Evolutionary conservation across 805 yeast genomes (phyloP), one percentile per base, ranked within the genome.

Genomic region (Nakazawaea holstii): DNA sequence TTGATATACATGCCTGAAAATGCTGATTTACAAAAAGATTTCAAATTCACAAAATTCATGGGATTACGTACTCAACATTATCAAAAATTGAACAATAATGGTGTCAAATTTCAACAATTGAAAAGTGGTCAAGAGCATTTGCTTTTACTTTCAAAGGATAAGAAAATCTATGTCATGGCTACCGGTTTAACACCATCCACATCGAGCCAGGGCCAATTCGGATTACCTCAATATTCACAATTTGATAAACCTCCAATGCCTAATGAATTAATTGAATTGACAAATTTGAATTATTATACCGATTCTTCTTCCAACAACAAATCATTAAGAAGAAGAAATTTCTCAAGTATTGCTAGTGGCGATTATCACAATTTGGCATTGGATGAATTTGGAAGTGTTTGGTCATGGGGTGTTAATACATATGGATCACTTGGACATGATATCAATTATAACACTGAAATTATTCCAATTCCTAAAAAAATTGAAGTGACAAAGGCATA

Each of bases 391-490:
- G 94, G 92, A 8, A 70, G 72, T 45, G 67, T 89, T n/a, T 86
- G 84, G 79, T 76, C 89, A 1, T 91, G 94, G 79, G 99, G 99
- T 24, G 77, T 78, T 49, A 92, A 92, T 61, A 71, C 78, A 3
- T 79, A 68, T 61, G 98, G 98, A n/a, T 92, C 94, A 58, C 70
- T 92, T 47, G 96, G 92, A 9, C 71, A 79, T 41, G 80, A 80
- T 7, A 82, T 85, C 41, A 70, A 76, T 20, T 80, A 80, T 59
- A 79, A 79, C 49, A 79, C 84, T 14, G 92, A 85, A 55, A 68
- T 76, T 39, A 72, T 84, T 40, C 78, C 95, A 4, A 77, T 80
- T 35, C 99, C 99, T 2, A 76, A 73, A 39, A 68, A 69, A 51
- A 59, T 83, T 29, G 68, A 69, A 3, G 59, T 70, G 2, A 64